phyloP scores from a whole-genome alignment of 192 early-diverging fungal species.

The Podila verticillata region DNA sequence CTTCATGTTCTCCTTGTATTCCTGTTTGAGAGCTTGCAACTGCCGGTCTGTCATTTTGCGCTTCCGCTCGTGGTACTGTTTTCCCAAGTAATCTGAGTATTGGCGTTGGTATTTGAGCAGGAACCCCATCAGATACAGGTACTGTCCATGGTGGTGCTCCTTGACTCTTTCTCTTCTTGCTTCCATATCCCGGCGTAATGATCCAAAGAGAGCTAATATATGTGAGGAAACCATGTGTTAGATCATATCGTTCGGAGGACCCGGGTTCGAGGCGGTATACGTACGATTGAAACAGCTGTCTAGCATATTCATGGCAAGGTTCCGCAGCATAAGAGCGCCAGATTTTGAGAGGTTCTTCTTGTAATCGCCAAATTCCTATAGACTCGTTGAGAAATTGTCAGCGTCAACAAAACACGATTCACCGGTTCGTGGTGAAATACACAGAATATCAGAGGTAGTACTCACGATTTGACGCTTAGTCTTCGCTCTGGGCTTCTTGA shows the following conservation, averaged over 20 bases:
- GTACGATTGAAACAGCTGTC: conserved; percentile 62
- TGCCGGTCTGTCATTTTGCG: not conserved
- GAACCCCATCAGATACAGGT: conserved; percentile 53
- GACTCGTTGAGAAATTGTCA: not conserved
- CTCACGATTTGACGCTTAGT: conserved; percentile 48
- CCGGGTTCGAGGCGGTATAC: not conserved
- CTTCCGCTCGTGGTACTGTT: conserved; percentile 18
- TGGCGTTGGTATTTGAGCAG: conserved; percentile 46
- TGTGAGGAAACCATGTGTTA: not conserved
- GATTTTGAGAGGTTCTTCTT: conserved; percentile 27
- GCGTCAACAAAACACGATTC: not conserved
- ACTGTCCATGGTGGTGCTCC: conserved; percentile 49
- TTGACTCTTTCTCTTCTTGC: conserved; percentile 50
- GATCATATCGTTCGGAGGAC: no score
- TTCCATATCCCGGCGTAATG: conserved; percentile 54
- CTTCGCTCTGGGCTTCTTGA: conserved; percentile 47
- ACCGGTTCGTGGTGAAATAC: not conserved
- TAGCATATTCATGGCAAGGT: conserved; percentile 39
- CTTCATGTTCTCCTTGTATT: conserved; percentile 4
- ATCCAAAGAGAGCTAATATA: conserved; percentile 40
- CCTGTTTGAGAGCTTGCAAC: conserved; percentile 8
- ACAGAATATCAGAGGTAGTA: not conserved
- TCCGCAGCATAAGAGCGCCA: conserved; percentile 19
- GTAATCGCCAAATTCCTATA: conserved; percentile 35
- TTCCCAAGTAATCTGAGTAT: conserved; percentile 21